Evolutionary conservation across 495 filamentous ascomycete genomes (phyloP).

Genomic region (Poronia punctata): DNA sequence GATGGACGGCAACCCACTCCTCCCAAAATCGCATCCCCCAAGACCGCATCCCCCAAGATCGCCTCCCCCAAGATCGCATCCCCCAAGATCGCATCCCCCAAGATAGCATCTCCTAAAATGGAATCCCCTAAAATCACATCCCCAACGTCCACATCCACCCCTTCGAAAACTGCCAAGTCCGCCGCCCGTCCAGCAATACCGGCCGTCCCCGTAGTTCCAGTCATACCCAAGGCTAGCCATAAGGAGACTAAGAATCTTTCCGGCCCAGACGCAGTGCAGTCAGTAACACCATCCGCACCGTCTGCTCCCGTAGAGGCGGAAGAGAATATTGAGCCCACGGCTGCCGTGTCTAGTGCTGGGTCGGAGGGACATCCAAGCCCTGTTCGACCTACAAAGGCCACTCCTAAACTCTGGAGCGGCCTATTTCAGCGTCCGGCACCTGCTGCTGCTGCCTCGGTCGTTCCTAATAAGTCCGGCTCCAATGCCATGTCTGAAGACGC

Average conservation of each 20-base stretch:
- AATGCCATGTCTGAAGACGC: slow-evolving; percentile 13
- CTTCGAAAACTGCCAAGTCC: slow-evolving; percentile 37
- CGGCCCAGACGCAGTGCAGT: slow-evolving; percentile 13
- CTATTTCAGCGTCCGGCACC: slow-evolving; percentile 53
- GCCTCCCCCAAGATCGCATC: too few relatives aligned
- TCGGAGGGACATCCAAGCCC: slow-evolving; percentile 27
- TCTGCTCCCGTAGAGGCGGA: slow-evolving; percentile 24
- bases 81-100: slow-evolving; percentile 5
- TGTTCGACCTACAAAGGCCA: slow-evolving; percentile 33
- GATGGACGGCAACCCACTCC: too few relatives aligned
- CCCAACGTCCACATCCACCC: slow-evolving; percentile 15
- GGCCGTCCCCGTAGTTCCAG: slow-evolving; percentile 61
- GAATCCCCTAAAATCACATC: neutral
- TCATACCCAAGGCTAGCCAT: slow-evolving; percentile 48
- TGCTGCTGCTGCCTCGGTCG: slow-evolving; percentile 16
- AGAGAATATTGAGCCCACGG: slow-evolving; percentile 13
- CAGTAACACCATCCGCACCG: slow-evolving; percentile 9
- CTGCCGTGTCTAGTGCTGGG: slow-evolving; percentile 20
- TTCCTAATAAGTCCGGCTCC: slow-evolving; percentile 21
- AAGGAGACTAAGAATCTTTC: slow-evolving; percentile 37
- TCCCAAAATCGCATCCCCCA: too few relatives aligned
- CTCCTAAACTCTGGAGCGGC: slow-evolving; percentile 72
- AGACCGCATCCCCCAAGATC: too few relatives aligned
- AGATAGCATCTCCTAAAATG: neutral
- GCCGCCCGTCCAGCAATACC: slow-evolving; percentile 47